Conservation (phyloP, 2,329 filamentous ascomycete species). For the Ceratocystis destructans region DNA sequence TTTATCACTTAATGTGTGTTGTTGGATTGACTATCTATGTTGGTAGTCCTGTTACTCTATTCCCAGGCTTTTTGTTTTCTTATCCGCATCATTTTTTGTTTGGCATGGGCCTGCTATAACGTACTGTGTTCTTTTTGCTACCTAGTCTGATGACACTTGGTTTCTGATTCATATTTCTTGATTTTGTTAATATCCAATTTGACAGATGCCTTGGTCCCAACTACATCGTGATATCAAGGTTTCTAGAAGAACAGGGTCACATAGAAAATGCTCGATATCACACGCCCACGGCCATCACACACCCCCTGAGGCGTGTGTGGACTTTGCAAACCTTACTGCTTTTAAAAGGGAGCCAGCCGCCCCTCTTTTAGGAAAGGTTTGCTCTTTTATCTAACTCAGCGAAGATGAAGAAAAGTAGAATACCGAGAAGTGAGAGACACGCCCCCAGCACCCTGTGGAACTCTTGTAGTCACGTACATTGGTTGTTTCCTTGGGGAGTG, state of each 20-base stretch:
- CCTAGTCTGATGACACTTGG: too few relatives aligned
- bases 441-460: neutral
- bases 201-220: too few relatives aligned
- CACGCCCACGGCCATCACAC: neutral
- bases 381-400: neutral
- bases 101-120: too few relatives aligned
- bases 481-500: too few relatives aligned
- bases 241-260: neutral
- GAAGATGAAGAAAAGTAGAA: neutral
- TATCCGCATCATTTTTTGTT: neutral
- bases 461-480: too few relatives aligned
- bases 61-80: neutral
- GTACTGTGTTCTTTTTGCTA: too few relatives aligned
- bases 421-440: neutral
- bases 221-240: neutral
- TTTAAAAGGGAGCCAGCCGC: neutral
- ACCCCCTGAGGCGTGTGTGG: neutral
- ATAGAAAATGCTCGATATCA: neutral
- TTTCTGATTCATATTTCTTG: too few relatives aligned
- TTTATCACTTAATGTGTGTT: neutral
- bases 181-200: too few relatives aligned
- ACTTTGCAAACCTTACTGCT: neutral
- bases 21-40: neutral
- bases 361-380: constrained; percentile 1
- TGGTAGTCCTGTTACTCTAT: neutral